Conservation (phyloP, 1,284 basidiomycete species). For the Sphaerobolus stellatus region DNA sequence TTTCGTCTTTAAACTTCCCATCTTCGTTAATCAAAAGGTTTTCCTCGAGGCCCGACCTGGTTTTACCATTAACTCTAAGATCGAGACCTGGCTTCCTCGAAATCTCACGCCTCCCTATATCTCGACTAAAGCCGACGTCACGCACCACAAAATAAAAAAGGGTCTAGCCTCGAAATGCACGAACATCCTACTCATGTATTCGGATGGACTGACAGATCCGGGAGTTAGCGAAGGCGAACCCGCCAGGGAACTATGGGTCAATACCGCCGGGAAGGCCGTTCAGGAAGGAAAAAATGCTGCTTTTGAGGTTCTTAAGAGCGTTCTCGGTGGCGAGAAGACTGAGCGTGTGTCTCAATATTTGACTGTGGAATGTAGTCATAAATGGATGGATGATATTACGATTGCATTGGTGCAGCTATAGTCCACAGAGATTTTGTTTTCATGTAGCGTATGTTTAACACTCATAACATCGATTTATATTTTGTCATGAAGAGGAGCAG, state of each 20-base stretch:
- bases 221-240: conserved; percentile 46
- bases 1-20: conserved; percentile 69
- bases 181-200: conserved; percentile 63
- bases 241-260: background rate
- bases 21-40: conserved; percentile 64
- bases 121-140: conserved; percentile 60
- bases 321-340: conserved; percentile 56
- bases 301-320: conserved; percentile 53
- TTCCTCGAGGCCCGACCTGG: conserved; percentile 66
- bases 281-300: conserved; percentile 47
- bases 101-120: conserved; percentile 70
- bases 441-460: no score
- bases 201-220: conserved; percentile 66
- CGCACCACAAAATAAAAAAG: conserved; percentile 47
- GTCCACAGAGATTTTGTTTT: no score
- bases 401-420: conserved; percentile 63
- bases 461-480: no score
- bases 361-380: conserved; percentile 62
- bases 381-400: conserved; percentile 71
- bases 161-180: conserved; percentile 11
- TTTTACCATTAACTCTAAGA: conserved; percentile 54
- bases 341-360: conserved; percentile 56
- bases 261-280: conserved; percentile 20
- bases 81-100: conserved; percentile 62
- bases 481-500: no score